Conservation (phyloP, 2,329 filamentous ascomycete genomes). For the Colletotrichum sp. region DNA sequence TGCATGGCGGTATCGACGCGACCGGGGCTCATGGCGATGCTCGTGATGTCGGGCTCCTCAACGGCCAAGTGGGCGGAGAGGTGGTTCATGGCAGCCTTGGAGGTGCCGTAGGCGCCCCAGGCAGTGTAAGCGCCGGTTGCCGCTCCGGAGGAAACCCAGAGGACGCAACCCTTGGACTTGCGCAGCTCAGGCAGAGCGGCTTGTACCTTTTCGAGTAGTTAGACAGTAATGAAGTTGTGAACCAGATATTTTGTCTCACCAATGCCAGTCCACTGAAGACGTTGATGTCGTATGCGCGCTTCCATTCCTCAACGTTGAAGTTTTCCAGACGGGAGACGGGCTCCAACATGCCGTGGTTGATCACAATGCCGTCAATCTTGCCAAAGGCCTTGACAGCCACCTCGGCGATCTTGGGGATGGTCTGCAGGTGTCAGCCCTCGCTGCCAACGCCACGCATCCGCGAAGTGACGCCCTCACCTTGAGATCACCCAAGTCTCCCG, state of each 20-base stretch:
- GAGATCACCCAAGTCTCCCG: constrained; percentile 60
- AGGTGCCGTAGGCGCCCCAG: constrained; percentile 83
- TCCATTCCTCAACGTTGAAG: constrained; percentile 75
- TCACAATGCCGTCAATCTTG: constrained; percentile 77
- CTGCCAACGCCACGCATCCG: background rate
- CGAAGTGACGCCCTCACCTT: constrained; percentile 39
- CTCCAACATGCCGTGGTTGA: constrained; percentile 87
- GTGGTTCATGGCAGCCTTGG: constrained; percentile 86
- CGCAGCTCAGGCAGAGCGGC: constrained; percentile 74
- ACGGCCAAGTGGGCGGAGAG: constrained; percentile 73
- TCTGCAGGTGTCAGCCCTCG: constrained; percentile 34
- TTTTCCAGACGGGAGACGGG: constrained; percentile 76
- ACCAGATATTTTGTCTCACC: constrained; percentile 52
- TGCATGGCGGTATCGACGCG: constrained; percentile 93
- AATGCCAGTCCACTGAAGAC: constrained; percentile 83
- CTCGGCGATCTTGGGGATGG: constrained; percentile 67
- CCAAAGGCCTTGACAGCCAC: constrained; percentile 72
- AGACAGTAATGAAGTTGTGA: background rate
- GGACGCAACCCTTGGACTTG: constrained; percentile 70
- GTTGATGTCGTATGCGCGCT: constrained; percentile 78
- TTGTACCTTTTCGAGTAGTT: constrained; percentile 60
- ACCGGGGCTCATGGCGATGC: constrained; percentile 77
- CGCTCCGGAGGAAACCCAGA: constrained; percentile 84
- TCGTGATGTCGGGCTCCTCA: constrained; percentile 80
- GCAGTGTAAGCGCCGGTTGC: constrained; percentile 68